Percentiles rank a stretch among this genome's conserved stretches.
phyloP scores from a whole-genome alignment of 2,329 filamentous ascomycete genomes.

The Nothophaeocryptopus gaeumannii region DNA sequence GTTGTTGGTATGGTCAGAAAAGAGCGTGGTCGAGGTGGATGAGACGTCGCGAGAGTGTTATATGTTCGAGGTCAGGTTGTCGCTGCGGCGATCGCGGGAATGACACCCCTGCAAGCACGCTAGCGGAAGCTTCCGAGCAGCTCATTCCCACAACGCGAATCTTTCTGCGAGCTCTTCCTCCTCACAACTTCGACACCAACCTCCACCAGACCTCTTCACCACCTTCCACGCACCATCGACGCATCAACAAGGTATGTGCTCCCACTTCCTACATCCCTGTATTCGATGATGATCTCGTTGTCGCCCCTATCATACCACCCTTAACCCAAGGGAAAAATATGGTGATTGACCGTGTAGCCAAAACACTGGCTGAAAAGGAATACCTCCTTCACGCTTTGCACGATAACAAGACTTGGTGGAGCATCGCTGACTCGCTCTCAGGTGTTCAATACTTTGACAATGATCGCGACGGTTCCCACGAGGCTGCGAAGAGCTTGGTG shows the following conservation, averaged over 20 bases:
- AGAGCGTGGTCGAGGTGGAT: too few species aligned
- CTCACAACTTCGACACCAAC: background rate
- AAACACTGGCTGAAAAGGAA: slow-evolving; percentile 57
- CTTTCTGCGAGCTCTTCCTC: slow-evolving; percentile 9
- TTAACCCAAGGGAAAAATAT: slow-evolving; percentile 32
- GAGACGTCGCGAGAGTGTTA: too few species aligned
- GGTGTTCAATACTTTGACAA: background rate
- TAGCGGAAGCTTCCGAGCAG: background rate
- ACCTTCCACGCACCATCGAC: slow-evolving; percentile 8
- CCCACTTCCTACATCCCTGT: slow-evolving; percentile 21
- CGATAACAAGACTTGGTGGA: background rate
- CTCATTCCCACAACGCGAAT: slow-evolving; percentile 8
- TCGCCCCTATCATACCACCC: slow-evolving; percentile 61
- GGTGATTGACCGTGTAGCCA: slow-evolving; percentile 62
- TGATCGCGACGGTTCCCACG: background rate
- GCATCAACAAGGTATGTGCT: too few species aligned
- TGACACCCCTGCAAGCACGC: background rate
- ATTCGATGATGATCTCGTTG: slow-evolving; percentile 57
- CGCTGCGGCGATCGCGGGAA: too few species aligned
- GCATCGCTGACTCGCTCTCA: slow-evolving; percentile 11
- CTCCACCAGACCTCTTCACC: slow-evolving; percentile 1
- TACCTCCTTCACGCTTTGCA: slow-evolving; percentile 10
- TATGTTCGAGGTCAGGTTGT: too few species aligned
- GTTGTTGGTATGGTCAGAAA: too few species aligned
- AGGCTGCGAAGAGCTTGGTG: background rate